Percentiles rank a stretch among this genome's conserved stretches.
Conservation (phyloP, 1,139 yeast species). For the Suhomyces bribrorum region DNA sequence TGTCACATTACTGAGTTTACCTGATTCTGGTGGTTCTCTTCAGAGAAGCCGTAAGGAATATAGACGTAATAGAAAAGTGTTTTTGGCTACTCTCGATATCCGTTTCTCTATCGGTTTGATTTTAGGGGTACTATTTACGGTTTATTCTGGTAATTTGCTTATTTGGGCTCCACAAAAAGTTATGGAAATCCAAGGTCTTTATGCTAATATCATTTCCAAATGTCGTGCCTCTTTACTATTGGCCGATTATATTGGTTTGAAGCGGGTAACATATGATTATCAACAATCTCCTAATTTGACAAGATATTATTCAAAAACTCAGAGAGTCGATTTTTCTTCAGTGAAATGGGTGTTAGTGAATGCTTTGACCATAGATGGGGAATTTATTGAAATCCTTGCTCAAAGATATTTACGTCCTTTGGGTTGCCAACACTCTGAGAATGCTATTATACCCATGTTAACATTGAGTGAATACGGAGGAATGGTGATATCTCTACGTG, state of each 20-base stretch:
- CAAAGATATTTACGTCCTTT: conserved; percentile 89
- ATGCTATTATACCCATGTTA: conserved; percentile 85
- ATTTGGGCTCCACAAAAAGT: conserved; percentile 79
- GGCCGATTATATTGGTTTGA: conserved; percentile 88
- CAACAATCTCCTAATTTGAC: conserved; percentile 88
- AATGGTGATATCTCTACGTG: conserved; percentile 87
- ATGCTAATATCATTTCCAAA: conserved; percentile 76
- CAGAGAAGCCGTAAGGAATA: conserved; percentile 32
- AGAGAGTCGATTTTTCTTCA: conserved; percentile 74
- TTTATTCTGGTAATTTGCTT: conserved; percentile 80
- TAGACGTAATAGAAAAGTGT: conserved; percentile 34
- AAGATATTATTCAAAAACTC: conserved; percentile 74
- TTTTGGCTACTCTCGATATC: conserved; percentile 78
- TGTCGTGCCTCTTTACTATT: conserved; percentile 72
- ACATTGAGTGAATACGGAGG: conserved; percentile 95
- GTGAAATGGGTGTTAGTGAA: conserved; percentile 90
- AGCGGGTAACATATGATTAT: conserved; percentile 89
- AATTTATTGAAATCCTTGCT: conserved; percentile 85
- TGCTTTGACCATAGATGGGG: conserved; percentile 92
- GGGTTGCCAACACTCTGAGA: conserved; percentile 77
- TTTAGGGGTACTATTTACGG: conserved; percentile 75
- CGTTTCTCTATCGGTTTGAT: conserved; percentile 88
- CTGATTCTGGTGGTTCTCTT: conserved; percentile 47
- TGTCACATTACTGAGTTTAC: conserved; percentile 65
- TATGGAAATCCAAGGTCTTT: conserved; percentile 81